These are phyloP conservation scores for Scheffersomyces stipitis DNA, from an alignment of 805 yeast genomes.

Conservation along the genomic window DNA sequence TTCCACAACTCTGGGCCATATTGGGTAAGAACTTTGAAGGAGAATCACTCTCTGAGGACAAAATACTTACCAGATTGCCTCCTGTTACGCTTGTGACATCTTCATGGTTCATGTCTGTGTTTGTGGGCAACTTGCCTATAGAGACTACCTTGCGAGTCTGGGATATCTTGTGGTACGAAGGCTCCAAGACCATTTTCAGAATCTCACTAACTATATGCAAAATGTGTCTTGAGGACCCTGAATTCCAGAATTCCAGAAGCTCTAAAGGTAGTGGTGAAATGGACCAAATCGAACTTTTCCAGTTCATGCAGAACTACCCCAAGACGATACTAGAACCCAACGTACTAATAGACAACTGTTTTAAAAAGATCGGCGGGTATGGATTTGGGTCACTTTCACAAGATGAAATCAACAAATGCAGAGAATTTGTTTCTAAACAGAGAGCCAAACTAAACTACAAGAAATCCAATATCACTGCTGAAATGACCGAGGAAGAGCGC, in stretches of 20 bases:
- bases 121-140: constrained; percentile 84
- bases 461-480: constrained; percentile 28
- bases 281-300: constrained; percentile 62
- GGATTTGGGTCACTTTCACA: constrained; percentile 74
- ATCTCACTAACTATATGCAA: constrained; percentile 79
- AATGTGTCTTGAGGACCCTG: constrained; percentile 61
- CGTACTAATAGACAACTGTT: constrained; percentile 68
- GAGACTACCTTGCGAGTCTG: constrained; percentile 87
- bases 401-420: constrained; percentile 75
- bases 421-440: constrained; percentile 72
- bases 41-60: constrained; percentile 40
- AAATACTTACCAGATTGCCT: constrained; percentile 73
- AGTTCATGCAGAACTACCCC: constrained; percentile 82
- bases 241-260: constrained; percentile 35
- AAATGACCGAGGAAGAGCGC: constrained; percentile 41
- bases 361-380: constrained; percentile 64
- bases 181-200: constrained; percentile 81
- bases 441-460: constrained; percentile 40
- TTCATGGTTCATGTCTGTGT: constrained; percentile 98
- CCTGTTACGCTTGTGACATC: constrained; percentile 93
- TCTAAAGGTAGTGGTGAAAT: constrained; percentile 26
- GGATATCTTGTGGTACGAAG: constrained; percentile 95
- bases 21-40: constrained; percentile 43
- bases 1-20: constrained; percentile 76
- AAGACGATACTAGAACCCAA: constrained; percentile 69